Percentiles rank a stretch among this genome's conserved stretches.
Evolutionary conservation across 2,329 filamentous ascomycete species (phyloP).

Genomic region (Fusarium sp.): DNA sequence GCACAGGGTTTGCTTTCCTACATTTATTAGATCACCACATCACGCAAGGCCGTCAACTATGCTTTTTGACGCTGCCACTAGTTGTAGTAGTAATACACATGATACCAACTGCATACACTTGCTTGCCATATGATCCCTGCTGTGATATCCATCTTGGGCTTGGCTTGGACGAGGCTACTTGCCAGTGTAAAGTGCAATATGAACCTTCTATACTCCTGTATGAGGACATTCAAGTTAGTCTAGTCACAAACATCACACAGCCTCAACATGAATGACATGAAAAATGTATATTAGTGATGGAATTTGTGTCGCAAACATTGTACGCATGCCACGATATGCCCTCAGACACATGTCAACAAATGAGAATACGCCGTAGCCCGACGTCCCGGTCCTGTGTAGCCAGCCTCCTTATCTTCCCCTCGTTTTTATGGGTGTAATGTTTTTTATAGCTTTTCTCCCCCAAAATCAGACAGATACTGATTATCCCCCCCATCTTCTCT

Average conservation of each 20-base stretch:
- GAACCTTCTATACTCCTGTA: too few relatives aligned
- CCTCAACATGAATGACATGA: conserved; percentile 23
- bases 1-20: conserved; percentile 16
- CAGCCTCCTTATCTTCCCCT: conserved; percentile 17
- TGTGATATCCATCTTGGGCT: too few relatives aligned
- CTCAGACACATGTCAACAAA: conserved; percentile 37
- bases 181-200: too few relatives aligned
- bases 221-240: too few relatives aligned
- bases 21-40: conserved; percentile 35
- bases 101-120: conserved; percentile 30
- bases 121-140: neutral
- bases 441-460: conserved; percentile 22
- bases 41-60: conserved; percentile 33
- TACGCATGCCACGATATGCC: conserved; percentile 27
- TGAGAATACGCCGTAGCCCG: conserved; percentile 39
- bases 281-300: conserved; percentile 40
- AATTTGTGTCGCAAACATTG: conserved; percentile 27
- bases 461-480: conserved; percentile 9
- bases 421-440: conserved; percentile 23
- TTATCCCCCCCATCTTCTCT: conserved; percentile 16
- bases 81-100: conserved; percentile 47
- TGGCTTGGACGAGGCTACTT: too few relatives aligned
- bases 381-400: conserved; percentile 28
- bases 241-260: too few relatives aligned
- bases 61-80: conserved; percentile 37